Evolutionary conservation across 176 grass and related monocot species (phyloP), one percentile per base, ranked within the genome.

Genomic region (Zea mays): DNA sequence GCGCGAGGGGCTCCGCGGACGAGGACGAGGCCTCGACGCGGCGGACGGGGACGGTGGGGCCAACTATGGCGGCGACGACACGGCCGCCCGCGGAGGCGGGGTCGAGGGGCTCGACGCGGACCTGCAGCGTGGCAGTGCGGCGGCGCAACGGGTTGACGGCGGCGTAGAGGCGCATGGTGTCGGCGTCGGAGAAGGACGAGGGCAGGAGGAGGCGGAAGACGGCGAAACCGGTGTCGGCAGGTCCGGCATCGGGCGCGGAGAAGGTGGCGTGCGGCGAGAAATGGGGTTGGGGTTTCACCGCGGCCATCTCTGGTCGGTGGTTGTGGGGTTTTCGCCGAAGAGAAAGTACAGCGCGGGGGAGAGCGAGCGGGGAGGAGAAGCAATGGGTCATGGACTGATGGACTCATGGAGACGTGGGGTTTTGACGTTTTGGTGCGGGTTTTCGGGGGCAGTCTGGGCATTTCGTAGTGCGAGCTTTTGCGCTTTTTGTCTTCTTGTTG

Each of bases 181-280:
- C 78, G 16, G 72, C 84, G 55, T 86, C 78, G 77, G 61, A 67
- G 70, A 79, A 85, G 70, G 69, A 54, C 34, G 40, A 34, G 7
- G 83, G 83, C 3, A 86, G 72, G 78, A 86, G 84, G 64, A 86
- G 71, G 45, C 78, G 84, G 84, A 86, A 86, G 36, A 55, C 37
- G 55, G 21, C 72, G 44, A 54, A 37, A 0, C 43, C 49, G n/a
- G 50, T 20, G 7, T 20, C 42, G 17, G 39, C 19, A 36, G n/a
- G 20, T 33, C 51, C 15, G 13, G 10, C 0, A 3, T 11, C 16
- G 33, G 8, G 0, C 5, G 17, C 33, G 12, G 48, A 41, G 62
- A 49, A 75, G 40, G 72, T 45, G 65, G 77, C 34, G 61, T 61
- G 84, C 84, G 63, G 84, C 47, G 72, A 50, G 71, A 36, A 70